These are phyloP conservation scores for Microstegium vimineum DNA, from an alignment of 176 grass and related monocot species.

Conservation along the genomic window DNA sequence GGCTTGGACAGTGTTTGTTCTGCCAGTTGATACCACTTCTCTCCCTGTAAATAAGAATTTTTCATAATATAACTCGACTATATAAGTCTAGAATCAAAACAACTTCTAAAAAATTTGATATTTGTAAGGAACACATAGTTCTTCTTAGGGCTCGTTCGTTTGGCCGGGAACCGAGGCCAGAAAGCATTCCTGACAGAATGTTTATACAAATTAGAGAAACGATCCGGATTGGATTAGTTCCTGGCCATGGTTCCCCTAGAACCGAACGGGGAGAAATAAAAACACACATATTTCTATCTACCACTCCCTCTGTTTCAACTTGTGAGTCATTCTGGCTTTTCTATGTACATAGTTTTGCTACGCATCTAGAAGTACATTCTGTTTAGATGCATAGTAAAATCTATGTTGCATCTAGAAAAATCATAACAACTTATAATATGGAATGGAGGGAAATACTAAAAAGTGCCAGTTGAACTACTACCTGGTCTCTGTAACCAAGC, in stretches of 20 bases:
- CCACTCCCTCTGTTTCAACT: too few relatives aligned
- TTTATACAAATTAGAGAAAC: too few relatives aligned
- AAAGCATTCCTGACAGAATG: too few relatives aligned
- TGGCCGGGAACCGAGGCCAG: too few relatives aligned
- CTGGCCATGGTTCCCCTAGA: too few relatives aligned
- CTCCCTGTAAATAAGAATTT: conserved; percentile 26
- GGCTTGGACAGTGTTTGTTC: not conserved
- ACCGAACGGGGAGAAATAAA: not conserved
- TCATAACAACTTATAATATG: too few relatives aligned
- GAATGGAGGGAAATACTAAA: too few relatives aligned
- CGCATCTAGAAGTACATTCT: not conserved
- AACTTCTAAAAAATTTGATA: not conserved
- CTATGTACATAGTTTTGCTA: not conserved
- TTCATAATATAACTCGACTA: not conserved
- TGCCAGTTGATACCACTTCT: conserved; percentile 37
- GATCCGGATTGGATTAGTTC: too few relatives aligned
- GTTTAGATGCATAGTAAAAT: too few relatives aligned
- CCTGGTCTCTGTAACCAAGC: conserved; percentile 40
- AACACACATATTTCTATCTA: not conserved
- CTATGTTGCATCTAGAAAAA: too few relatives aligned
- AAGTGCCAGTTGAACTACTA: not conserved
- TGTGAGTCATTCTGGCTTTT: too few relatives aligned
- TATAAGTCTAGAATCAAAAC: not conserved
- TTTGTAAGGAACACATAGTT: not conserved
- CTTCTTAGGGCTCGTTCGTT: too few relatives aligned